Base-by-base conservation (phyloP, 1,284 basidiomycete genomes). In the Vanrija pseudolonga region DNA sequence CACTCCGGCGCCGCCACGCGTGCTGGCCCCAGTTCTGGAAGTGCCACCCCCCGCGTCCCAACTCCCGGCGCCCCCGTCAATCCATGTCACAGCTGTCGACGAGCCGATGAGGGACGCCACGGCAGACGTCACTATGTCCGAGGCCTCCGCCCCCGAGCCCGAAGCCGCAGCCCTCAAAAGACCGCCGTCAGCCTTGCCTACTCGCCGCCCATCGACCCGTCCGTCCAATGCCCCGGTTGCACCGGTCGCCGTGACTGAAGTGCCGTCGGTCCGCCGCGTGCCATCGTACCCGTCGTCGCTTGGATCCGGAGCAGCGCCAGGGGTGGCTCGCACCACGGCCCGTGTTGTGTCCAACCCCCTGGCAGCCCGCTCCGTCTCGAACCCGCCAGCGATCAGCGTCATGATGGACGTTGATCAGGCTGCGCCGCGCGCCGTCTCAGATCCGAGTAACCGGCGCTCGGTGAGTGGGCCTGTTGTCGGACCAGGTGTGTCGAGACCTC, bases 211-310 rank as follows among this genome's bases (percentile, higher is more conserved):
- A n/a, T 40, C 19, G 9, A 48, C 18, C 4, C 24, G 36, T 12
- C 37, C 50, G 17, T 26, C 22, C 18, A 41, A 23, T 3, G 23
- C 20, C 2, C 39, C 39, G 24, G 39, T 20, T 8, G n/a, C 44
- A 1, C 17, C 20, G 6, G 36, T 45, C 23, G 12, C n/a, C 20
- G 11, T n/a, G 22, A 18, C 50, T 7, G 36, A 36, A n/a, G n/a
- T 40, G 6, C 24, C 22, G 24, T 19, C 40, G 9, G 12, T 14
- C 24, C 61, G 51, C 20, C 56, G 68, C 9, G 65, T 67, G 60
- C 66, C 71, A 1, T 71, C 71, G 1, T 76, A 74, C 45, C 73
- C 73, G 0, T 66, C 72, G 4, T 65, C 63, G 0, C 61, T 76
- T 1, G 69, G 71, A 15, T 67, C 63, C 4, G 72, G 71, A 5